Evolutionary conservation across 2,329 filamentous ascomycete genomes (phyloP).

Genomic region (Aspergillus chevalieri): DNA sequence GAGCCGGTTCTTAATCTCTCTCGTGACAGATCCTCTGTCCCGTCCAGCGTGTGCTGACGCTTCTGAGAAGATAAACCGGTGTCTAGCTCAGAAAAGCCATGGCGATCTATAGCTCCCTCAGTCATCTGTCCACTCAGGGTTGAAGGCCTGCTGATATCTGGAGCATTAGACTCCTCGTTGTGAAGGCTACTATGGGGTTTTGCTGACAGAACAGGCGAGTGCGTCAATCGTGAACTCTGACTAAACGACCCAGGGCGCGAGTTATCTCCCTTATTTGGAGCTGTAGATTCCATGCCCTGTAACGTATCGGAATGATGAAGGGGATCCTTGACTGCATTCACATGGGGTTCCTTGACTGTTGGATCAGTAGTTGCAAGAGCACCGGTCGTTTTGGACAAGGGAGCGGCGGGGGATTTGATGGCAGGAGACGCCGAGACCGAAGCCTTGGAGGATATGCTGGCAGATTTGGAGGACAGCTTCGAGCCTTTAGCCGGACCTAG

Average conservation of each 20-base stretch:
- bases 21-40: constrained; percentile 25
- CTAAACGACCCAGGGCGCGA: constrained; percentile 22
- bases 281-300: constrained; percentile 23
- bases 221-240: constrained; percentile 25
- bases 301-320: constrained; percentile 21
- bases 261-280: constrained; percentile 25
- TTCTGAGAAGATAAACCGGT: constrained; percentile 18
- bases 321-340: constrained; percentile 30
- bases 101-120: constrained; percentile 21
- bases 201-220: constrained; percentile 29
- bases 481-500: constrained; percentile 24
- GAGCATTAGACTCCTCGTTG: constrained; percentile 18
- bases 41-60: constrained; percentile 21
- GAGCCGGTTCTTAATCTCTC: constrained; percentile 28
- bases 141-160: constrained; percentile 17
- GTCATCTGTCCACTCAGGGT: constrained; percentile 12
- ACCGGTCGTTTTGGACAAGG: constrained; percentile 28
- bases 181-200: constrained; percentile 21
- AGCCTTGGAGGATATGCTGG: constrained; percentile 38
- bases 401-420: constrained; percentile 32
- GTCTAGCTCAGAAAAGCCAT: constrained; percentile 23
- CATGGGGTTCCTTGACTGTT: constrained; percentile 43
- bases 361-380: constrained; percentile 35
- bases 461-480: constrained; percentile 36
- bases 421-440: constrained; percentile 32